These are phyloP conservation scores for Austroboletus novae-zelandiae DNA, from an alignment of 1,284 basidiomycete genomes.

Conservation along the genomic window DNA sequence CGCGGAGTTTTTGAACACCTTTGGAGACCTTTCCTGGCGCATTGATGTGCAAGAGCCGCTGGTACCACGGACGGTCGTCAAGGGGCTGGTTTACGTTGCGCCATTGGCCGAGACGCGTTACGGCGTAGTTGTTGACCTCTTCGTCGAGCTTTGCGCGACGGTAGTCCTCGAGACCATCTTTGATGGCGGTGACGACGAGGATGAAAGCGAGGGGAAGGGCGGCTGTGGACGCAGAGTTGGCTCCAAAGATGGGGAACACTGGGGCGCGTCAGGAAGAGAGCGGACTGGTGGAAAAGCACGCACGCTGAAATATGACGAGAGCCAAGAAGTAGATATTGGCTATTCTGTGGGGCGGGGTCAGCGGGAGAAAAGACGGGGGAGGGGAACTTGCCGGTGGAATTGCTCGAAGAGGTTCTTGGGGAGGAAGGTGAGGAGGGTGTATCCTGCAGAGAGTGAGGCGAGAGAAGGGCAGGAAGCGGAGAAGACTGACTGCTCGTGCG, in stretches of 20 bases:
- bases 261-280: constrained; percentile 8
- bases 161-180: constrained; percentile 95
- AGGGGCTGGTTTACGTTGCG: constrained; percentile 85
- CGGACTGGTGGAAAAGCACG: constrained; percentile 13
- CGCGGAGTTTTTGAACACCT: constrained; percentile 84
- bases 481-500: constrained; percentile 79
- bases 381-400: constrained; percentile 66
- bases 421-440: constrained; percentile 87
- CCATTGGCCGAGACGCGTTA: constrained; percentile 85
- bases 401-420: constrained; percentile 95
- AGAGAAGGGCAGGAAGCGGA: neutral
- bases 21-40: constrained; percentile 74
- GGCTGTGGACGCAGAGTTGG: constrained; percentile 79
- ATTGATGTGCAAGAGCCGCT: constrained; percentile 68
- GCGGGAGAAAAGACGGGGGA: too few relatives aligned
- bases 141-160: constrained; percentile 85
- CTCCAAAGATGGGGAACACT: constrained; percentile 92
- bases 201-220: constrained; percentile 90
- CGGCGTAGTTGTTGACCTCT: constrained; percentile 87
- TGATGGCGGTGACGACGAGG: constrained; percentile 85
- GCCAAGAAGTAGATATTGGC: constrained; percentile 93
- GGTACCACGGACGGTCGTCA: constrained; percentile 74
- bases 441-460: constrained; percentile 49
- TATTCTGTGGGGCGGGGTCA: constrained; percentile 46
- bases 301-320: constrained; percentile 80